Evolutionary conservation across 1,284 basidiomycete species (phyloP).

Genomic region (Cutaneotrichosporon dermatis): DNA sequence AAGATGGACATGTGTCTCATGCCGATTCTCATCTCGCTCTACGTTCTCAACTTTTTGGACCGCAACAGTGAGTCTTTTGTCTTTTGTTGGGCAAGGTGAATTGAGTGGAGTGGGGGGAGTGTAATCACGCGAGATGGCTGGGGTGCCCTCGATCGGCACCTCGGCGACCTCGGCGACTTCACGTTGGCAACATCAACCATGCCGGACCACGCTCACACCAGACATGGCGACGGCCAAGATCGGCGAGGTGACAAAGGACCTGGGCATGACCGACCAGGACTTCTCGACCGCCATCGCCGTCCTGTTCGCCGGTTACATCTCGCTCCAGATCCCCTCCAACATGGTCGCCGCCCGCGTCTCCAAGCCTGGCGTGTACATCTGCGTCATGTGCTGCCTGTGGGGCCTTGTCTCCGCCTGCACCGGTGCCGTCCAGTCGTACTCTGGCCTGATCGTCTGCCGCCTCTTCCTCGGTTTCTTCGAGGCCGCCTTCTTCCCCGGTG

Average conservation of each 20-base stretch:
- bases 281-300: slow-evolving; percentile 37
- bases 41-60: slow-evolving; percentile 16
- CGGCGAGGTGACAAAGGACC: slow-evolving; percentile 18
- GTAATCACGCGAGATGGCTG: too few relatives aligned
- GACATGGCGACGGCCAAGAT: slow-evolving; percentile 22
- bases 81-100: not conserved
- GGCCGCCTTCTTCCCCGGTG: slow-evolving; percentile 41
- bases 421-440: slow-evolving; percentile 32
- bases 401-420: slow-evolving; percentile 35
- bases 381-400: slow-evolving; percentile 31
- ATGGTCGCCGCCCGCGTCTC: slow-evolving; percentile 30
- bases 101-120: too few relatives aligned
- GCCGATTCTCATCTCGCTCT: slow-evolving; percentile 13
- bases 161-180: not conserved
- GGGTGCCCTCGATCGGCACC: too few relatives aligned
- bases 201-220: not conserved
- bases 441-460: slow-evolving; percentile 22
- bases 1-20: slow-evolving; percentile 26
- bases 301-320: slow-evolving; percentile 21
- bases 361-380: slow-evolving; percentile 37
- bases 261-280: slow-evolving; percentile 19
- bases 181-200: not conserved
- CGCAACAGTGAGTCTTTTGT: slow-evolving; percentile 1
- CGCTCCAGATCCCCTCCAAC: slow-evolving; percentile 45
- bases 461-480: slow-evolving; percentile 33